These are phyloP conservation scores for Ganoderma lingzhi DNA, from an alignment of 1,284 basidiomycete genomes.

Conservation along the genomic window DNA sequence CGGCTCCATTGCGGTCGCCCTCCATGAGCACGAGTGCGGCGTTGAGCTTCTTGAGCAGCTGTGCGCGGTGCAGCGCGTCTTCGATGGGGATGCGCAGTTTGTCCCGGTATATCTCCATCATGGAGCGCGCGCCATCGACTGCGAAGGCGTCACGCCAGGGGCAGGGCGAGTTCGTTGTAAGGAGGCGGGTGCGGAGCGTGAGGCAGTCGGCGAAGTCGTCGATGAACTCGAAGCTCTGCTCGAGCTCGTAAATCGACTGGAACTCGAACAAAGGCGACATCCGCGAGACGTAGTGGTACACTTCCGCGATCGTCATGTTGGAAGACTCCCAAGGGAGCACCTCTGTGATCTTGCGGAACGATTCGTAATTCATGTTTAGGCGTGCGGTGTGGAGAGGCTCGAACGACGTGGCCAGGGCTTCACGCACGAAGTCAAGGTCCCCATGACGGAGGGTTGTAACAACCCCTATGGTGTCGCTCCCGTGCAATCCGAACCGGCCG, in stretches of 20 bases:
- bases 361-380: conserved; percentile 38
- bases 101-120: conserved; percentile 39
- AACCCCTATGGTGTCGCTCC: conserved; percentile 60
- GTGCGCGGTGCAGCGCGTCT: conserved; percentile 27
- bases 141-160: conserved; percentile 39
- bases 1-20: conserved; percentile 12
- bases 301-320: conserved; percentile 32
- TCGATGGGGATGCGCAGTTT: conserved; percentile 28
- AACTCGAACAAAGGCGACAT: conserved; percentile 38
- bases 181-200: conserved; percentile 37
- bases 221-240: conserved; percentile 32
- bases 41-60: conserved; percentile 36
- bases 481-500: conserved; percentile 87
- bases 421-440: conserved; percentile 74
- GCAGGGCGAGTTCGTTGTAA: conserved; percentile 37
- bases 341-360: conserved; percentile 40
- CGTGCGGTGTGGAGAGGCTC: conserved; percentile 45
- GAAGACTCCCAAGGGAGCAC: conserved; percentile 48
- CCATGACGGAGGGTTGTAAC: conserved; percentile 77
- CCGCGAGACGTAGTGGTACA: conserved; percentile 40
- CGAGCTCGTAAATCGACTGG: conserved; percentile 26
- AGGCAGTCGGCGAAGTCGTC: conserved; percentile 38
- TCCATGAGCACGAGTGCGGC: conserved; percentile 27
- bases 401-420: conserved; percentile 50
- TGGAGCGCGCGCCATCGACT: conserved; percentile 24